Conservation (phyloP, 1,284 basidiomycete genomes). For the Heterobasidion irregulare region DNA sequence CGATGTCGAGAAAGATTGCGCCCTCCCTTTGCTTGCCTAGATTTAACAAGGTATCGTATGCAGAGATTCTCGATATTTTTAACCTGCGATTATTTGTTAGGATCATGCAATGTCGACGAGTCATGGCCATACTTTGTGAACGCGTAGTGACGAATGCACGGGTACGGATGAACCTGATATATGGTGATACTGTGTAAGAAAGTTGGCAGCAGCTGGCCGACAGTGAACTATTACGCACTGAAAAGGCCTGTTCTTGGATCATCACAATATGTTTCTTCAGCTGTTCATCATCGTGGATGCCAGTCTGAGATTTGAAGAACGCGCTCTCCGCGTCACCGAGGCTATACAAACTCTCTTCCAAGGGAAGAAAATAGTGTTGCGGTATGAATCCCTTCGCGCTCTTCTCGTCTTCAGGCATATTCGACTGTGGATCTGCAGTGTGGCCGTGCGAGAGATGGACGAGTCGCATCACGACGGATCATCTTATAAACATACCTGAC, state of each 20-base stretch:
- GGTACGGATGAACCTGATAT: conserved; percentile 7
- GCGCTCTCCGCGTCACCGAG: conserved; percentile 2
- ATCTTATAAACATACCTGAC: too few species aligned
- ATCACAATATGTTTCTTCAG: conserved; percentile 3
- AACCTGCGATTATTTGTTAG: background rate
- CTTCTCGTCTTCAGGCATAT: background rate
- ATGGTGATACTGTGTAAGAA: conserved; percentile 11
- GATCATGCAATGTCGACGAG: too few species aligned
- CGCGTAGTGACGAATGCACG: conserved; percentile 7
- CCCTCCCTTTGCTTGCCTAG: conserved; percentile 5
- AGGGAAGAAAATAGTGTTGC: background rate
- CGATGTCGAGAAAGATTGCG: conserved; percentile 12
- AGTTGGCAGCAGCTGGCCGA: background rate
- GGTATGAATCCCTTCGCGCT: background rate
- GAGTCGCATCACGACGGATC: too few species aligned
- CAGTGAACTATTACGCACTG: background rate
- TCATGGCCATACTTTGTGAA: conserved; percentile 4
- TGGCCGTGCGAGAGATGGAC: too few species aligned
- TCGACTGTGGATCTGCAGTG: background rate
- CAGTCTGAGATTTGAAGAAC: conserved; percentile 7
- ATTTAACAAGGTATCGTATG: conserved; percentile 6
- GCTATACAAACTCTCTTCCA: background rate
- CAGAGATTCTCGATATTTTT: conserved; percentile 6
- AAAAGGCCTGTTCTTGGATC: conserved; percentile 2
- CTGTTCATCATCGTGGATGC: conserved; percentile 3